Percentiles rank a stretch among this genome's conserved stretches.
Conservation (phyloP, 1,139 yeast species). For the Scheffersomyces segobiensis region DNA sequence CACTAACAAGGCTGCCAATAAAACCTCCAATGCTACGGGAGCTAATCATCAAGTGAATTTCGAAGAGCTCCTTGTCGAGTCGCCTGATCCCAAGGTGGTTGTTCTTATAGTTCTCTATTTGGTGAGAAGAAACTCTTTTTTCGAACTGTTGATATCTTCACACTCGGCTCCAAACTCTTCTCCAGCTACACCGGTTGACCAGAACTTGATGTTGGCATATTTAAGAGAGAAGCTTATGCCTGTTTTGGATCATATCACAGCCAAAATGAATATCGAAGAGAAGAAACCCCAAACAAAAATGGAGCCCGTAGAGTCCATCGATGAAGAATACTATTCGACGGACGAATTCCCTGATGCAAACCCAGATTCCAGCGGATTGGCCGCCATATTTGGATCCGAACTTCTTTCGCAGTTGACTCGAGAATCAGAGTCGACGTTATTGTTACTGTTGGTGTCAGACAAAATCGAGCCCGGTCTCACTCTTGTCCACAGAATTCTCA, state of each 20-base stretch:
- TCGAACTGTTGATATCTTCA: conserved; percentile 15
- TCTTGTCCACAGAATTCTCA: neutral
- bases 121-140: conserved; percentile 24
- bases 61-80: neutral
- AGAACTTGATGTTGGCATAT: conserved; percentile 14
- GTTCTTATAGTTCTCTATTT: conserved; percentile 24
- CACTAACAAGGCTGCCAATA: neutral
- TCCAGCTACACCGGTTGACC: conserved; percentile 2
- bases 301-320: neutral
- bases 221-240: conserved; percentile 31
- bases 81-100: conserved; percentile 12
- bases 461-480: neutral
- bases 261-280: neutral
- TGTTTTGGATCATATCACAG: conserved; percentile 23
- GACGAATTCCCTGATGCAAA: conserved; percentile 6
- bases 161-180: conserved; percentile 3
- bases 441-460: conserved; percentile 17
- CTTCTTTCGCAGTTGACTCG: conserved; percentile 17
- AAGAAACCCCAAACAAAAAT: neutral
- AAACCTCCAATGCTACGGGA: neutral
- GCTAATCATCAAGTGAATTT: neutral
- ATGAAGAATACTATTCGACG: conserved; percentile 2
- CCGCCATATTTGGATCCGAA: conserved; percentile 7
- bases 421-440: conserved; percentile 29
- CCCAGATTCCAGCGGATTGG: conserved; percentile 8